These are phyloP conservation scores for Ascocoryne sarcoides DNA, from an alignment of 2,329 filamentous ascomycete genomes.

Conservation along the genomic window DNA sequence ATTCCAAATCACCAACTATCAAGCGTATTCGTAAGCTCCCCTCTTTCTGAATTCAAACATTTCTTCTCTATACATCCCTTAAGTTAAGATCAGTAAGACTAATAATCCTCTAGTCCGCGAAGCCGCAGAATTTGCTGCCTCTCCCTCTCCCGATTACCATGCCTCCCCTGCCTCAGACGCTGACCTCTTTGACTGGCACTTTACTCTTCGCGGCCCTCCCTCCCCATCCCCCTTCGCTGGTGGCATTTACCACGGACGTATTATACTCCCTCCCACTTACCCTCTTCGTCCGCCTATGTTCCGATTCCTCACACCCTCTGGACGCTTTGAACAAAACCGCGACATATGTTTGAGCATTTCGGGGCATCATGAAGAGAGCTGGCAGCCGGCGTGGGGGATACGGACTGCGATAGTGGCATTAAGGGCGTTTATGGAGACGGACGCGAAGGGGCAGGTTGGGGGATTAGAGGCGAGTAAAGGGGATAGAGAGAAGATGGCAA, in stretches of 20 bases:
- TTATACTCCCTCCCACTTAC: conserved; percentile 81
- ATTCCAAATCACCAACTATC: conserved; percentile 74
- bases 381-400: conserved; percentile 97
- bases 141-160: conserved; percentile 77
- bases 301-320: conserved; percentile 85
- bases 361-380: conserved; percentile 95
- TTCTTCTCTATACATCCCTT: not conserved
- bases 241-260: conserved; percentile 92
- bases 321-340: conserved; percentile 90
- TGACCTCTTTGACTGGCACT: conserved; percentile 98
- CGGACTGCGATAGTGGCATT: conserved; percentile 76
- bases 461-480: conserved; percentile 69
- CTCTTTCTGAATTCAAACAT: conserved; percentile 8
- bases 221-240: conserved; percentile 43
- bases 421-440: conserved; percentile 87
- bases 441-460: conserved; percentile 79
- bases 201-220: conserved; percentile 87
- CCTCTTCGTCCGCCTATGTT: conserved; percentile 91
- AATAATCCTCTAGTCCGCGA: conserved; percentile 59
- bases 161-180: conserved; percentile 71
- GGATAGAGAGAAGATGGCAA: conserved; percentile 61
- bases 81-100: conserved; percentile 3
- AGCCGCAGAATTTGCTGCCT: conserved; percentile 72
- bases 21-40: conserved; percentile 63
- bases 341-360: conserved; percentile 94